Percentiles rank a stretch among this genome's conserved stretches.
Evolutionary conservation across 1,284 basidiomycete genomes (phyloP).

Genomic region (Cryptococcus amylolentus): DNA sequence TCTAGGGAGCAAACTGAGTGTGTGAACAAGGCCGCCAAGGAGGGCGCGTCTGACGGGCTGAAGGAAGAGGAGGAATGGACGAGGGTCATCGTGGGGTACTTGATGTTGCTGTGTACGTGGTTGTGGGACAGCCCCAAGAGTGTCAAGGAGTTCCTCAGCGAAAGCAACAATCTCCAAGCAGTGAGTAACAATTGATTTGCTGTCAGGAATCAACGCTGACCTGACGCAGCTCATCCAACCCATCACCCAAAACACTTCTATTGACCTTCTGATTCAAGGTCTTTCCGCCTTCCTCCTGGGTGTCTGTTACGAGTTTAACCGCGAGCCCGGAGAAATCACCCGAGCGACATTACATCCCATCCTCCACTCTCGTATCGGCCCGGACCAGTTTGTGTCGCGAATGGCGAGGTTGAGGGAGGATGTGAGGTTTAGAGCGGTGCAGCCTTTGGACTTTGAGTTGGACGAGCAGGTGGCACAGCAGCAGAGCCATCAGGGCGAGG

Average conservation of each 20-base stretch:
- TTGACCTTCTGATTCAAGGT: slow-evolving; percentile 82
- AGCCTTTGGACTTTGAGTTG: slow-evolving; percentile 63
- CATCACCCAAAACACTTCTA: slow-evolving; percentile 82
- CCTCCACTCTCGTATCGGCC: slow-evolving; percentile 70
- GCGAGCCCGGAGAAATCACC: slow-evolving; percentile 86
- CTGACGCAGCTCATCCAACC: slow-evolving; percentile 78
- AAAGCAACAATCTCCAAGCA: slow-evolving; percentile 81
- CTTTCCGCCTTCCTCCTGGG: slow-evolving; percentile 89
- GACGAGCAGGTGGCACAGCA: slow-evolving; percentile 20
- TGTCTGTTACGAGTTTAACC: slow-evolving; percentile 90
- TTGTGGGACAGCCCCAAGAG: slow-evolving; percentile 91
- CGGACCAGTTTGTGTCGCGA: slow-evolving; percentile 83
- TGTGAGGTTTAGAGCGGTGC: slow-evolving; percentile 80
- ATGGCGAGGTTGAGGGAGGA: slow-evolving; percentile 85
- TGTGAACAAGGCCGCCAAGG: slow-evolving; percentile 44
- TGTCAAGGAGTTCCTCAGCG: slow-evolving; percentile 82
- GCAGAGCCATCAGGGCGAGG: slow-evolving; percentile 27
- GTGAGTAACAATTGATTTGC: slow-evolving; percentile 55
- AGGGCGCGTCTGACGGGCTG: slow-evolving; percentile 39
- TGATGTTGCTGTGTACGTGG: slow-evolving; percentile 82
- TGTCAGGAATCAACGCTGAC: slow-evolving; percentile 1
- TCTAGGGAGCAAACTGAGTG: slow-evolving; percentile 54
- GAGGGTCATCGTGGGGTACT: slow-evolving; percentile 78
- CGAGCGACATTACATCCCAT: slow-evolving; percentile 81
- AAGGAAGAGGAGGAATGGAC: slow-evolving; percentile 69